These are phyloP conservation scores for Funneliformis geosporum DNA, from an alignment of 192 early-diverging fungal genomes.

Conservation along the genomic window DNA sequence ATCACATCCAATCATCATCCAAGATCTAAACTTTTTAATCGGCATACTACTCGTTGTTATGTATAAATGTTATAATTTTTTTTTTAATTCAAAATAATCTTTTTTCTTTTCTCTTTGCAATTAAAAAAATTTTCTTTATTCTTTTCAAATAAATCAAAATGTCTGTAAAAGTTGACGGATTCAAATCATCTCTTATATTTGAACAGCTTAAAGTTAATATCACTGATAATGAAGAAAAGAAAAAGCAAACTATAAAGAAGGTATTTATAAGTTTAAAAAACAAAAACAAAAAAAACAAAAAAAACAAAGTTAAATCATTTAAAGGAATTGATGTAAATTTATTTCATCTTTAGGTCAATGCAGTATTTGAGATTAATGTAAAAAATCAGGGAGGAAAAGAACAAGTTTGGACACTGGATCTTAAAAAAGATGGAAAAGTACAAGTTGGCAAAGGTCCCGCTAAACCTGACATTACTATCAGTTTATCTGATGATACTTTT, in stretches of 20 bases:
- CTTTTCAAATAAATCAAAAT: not conserved
- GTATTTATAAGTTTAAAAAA: conserved; percentile 26
- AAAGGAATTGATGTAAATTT: not conserved
- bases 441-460: conserved; percentile 58
- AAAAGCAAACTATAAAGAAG: conserved; percentile 65
- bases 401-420: conserved; percentile 82
- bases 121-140: too few species aligned
- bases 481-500: conserved; percentile 78
- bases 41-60: too few species aligned
- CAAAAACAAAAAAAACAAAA: too few species aligned
- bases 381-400: conserved; percentile 67
- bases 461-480: conserved; percentile 74
- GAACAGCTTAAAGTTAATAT: conserved; percentile 62
- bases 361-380: conserved; percentile 87
- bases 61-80: too few species aligned
- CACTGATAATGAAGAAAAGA: conserved; percentile 60
- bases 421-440: conserved; percentile 70
- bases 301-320: not conserved
- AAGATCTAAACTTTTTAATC: too few species aligned
- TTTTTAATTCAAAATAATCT: too few species aligned
- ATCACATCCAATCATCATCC: too few species aligned
- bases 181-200: conserved; percentile 77
- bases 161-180: conserved; percentile 47
- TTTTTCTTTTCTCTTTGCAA: too few species aligned
- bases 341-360: conserved; percentile 57